Evolutionary conservation across 2,329 filamentous ascomycete species (phyloP), one percentile per base, ranked within the genome.

Genomic region (Ophiocordyceps camponoti-floridani): DNA sequence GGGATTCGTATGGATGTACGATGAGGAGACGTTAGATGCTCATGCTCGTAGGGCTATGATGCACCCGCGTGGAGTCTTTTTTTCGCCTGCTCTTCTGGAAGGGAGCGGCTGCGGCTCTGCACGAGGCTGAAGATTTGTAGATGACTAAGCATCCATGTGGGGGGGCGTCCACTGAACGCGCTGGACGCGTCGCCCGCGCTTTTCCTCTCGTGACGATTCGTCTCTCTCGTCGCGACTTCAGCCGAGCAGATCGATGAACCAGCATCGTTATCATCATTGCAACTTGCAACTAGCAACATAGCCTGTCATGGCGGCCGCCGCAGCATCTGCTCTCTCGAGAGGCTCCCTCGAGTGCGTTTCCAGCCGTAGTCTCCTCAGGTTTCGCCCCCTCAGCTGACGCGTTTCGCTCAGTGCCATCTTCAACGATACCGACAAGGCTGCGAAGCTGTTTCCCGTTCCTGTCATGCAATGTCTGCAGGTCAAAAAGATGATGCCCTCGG

Each of bases 401-500:
- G 35, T 13, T 33, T 18, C n/a, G n/a, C n/a, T 14, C 54, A 88
- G 83, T 57, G 77, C 79, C 59, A 87, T 93, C 58, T 91, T 91
- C 65, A 79, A 77, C 55, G 75, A 83, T 49, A 70, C 73, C 43
- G 74, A 74, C 44, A 69, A 69, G 44, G 77, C 75, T 40, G 62
- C 67, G 44, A 65, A 70, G 45, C 61, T 62, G 41, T 77, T 70
- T 47, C 73, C 76, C 6, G 75, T 91, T 30, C 88, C 88, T 33
- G 70, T 95, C 50, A 68, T 95, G 55, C 89, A 98, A 68, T 94
- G 87, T 59, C 82, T 96, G 42, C 88, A 95, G 63, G 80, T 96
- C 63, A 95, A 94, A 67, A 76, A 82, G 30, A 80, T 96, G 62
- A 76, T 77, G 41, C 71, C 77, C 16, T 73, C 81, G 52, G 70